Base-by-base conservation (phyloP, 176 grass and related monocot genomes). In the Oryza meridionalis region DNA sequence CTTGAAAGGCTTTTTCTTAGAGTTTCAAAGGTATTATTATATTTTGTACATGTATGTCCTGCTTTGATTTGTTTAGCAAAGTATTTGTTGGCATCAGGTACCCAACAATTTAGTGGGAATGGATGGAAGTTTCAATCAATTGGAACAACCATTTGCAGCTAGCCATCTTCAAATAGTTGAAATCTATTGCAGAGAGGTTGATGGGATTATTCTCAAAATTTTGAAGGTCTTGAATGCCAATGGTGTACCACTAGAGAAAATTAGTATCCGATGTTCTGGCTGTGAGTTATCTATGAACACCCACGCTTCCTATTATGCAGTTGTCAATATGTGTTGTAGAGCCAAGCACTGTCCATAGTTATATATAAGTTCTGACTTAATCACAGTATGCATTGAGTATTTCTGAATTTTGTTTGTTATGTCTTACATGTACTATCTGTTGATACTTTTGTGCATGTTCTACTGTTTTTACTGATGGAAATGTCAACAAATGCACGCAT, bases 1-100 rank as follows among this genome's bases (percentile, higher is more conserved):
- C 68, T 82, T 11, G 80, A 82, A 51, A 72, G 42, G 5, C 68
- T 82, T 45, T 63, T 35, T 73, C 68, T 82, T 43, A 38, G n/a
- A 14, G 5, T 11, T 82, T 14, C 51, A 29, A 12, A 31, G 69
- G 80, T 82, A 78, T 24, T 42, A 2, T 9, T 68, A 22, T 16
- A 5, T 42, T 59, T 63, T 29, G 11, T 62, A 82, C 22, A 45
- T 62, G 51, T 17, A 9, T 12, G 14, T 2, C 0, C 15, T 72
- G 35, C 8, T 31, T 31, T 61, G 40, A 21, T 72, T 0, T 38
- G 37, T 38, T 38, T 38, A 38, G 1, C 62, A 12, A 63, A 62
- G 2, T 62, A 63, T 82, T 42, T 9, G 9, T 62, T 63, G 25
- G 1, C 32, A 59, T 29, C 25, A 82, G 80, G 37, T 27, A n/a